These are phyloP conservation scores for Ceratonia siliqua DNA, from an alignment of 306 rosid species.

Conservation along the genomic window DNA sequence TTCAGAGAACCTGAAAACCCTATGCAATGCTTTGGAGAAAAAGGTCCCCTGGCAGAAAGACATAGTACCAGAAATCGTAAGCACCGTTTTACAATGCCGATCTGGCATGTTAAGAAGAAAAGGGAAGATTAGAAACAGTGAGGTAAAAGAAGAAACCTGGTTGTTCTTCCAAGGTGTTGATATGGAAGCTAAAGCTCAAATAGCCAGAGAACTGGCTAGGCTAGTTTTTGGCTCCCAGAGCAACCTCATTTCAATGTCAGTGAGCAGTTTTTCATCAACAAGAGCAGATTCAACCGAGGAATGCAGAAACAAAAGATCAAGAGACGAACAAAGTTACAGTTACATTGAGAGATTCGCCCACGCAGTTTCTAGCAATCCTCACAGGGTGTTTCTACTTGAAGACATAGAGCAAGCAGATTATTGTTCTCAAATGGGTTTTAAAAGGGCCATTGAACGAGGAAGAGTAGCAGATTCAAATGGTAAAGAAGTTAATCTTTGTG, in stretches of 20 bases:
- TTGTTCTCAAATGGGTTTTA: constrained; percentile 79
- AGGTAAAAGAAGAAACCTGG: constrained; percentile 87
- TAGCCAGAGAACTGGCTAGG: constrained; percentile 73
- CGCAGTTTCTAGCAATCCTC: constrained; percentile 67
- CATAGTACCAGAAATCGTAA: constrained; percentile 66
- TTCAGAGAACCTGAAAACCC: constrained; percentile 61
- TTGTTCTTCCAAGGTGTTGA: constrained; percentile 89
- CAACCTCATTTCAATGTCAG: constrained; percentile 55
- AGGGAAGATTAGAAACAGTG: constrained; percentile 40
- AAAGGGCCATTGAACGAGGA: constrained; percentile 82
- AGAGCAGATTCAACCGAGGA: constrained; percentile 79
- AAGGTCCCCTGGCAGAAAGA: constrained; percentile 82
- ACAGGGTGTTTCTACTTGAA: constrained; percentile 76
- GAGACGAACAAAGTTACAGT: constrained; percentile 73
- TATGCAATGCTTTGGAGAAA: constrained; percentile 73
- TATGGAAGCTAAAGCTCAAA: constrained; percentile 60
- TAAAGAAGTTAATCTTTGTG: constrained; percentile 62
- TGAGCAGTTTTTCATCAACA: constrained; percentile 77
- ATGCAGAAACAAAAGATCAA: constrained; percentile 67
- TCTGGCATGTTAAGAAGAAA: constrained; percentile 71
- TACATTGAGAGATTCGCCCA: constrained; percentile 70
- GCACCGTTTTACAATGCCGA: constrained; percentile 76
- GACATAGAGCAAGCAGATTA: constrained; percentile 90
- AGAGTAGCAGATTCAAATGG: constrained; percentile 54
- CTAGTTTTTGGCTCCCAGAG: constrained; percentile 68